Evolutionary conservation across 2,329 filamentous ascomycete genomes (phyloP), one percentile per base, ranked within the genome.

Genomic region (Coniella vitis): DNA sequence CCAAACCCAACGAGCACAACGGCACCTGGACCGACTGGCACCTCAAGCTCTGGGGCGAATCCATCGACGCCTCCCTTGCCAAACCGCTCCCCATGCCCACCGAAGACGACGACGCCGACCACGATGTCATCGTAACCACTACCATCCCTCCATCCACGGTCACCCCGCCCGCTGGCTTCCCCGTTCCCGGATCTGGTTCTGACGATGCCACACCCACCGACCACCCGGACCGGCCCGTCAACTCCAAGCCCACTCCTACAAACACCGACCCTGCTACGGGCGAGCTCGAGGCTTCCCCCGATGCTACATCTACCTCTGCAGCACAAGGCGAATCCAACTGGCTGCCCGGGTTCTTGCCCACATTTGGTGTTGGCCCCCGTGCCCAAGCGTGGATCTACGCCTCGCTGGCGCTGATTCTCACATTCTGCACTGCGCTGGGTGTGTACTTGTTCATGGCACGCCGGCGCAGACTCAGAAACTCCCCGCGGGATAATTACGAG

Each of bases 311-410:
- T 10, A 38, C 75, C 38, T 54, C 60, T 21, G 56, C 64, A 3
- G 61, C 63, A 8, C 62, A 66, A 17, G 71, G 65, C 55, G 70
- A 69, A 35, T 75, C 75, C 56, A 84, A 87, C 53, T 84, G 81
- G 81, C 75, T 96, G 16, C 90, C 90, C 1, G 90, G 86, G 7
- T 87, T 86, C 72, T 85, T 97, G 62, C 90, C 91, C 0, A 91
- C 87, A 1, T 95, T 97, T 60, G 89, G 90, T 47, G 85, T 90
- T 34, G 90, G 86, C 8, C 89, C 89, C 57, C 81, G 81, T 61
- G 95, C 90, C 0, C 89, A 94, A 63, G 78, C 87, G 52, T 98
- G 93, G 93, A 95, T 98, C 57, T 97, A 83, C 64, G 90, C 89
- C 49, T 83, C 90, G 3, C 69, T 93, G 19, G 81, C 76, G n/a